Conservation (phyloP, 257 asterid genomes). For the Lycium ferocissimum region DNA sequence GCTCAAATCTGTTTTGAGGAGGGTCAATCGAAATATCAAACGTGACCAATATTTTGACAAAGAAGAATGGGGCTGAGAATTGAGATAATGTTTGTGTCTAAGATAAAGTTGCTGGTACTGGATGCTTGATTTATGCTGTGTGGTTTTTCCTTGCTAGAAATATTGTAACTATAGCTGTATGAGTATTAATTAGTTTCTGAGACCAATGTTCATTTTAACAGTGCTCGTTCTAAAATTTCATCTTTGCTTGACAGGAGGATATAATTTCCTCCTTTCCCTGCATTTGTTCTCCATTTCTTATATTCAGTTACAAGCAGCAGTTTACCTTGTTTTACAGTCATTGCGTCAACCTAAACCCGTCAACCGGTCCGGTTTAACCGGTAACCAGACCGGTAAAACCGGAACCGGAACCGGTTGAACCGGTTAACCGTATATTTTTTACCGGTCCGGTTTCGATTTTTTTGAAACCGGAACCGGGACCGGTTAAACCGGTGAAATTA, state of each 20-base stretch:
- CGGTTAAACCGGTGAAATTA: too few relatives aligned
- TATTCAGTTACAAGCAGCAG: background rate
- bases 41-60: constrained; percentile 53
- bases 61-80: background rate
- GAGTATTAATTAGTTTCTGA: background rate
- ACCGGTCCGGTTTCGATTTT: too few relatives aligned
- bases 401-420: too few relatives aligned
- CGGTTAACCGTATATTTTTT: too few relatives aligned
- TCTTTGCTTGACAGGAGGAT: background rate
- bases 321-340: background rate
- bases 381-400: too few relatives aligned
- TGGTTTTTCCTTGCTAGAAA: background rate
- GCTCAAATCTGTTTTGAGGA: constrained; percentile 83
- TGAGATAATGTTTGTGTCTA: background rate
- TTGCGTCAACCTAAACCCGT: background rate
- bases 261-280: background rate
- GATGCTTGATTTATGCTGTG: background rate
- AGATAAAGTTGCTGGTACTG: background rate
- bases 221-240: background rate
- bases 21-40: constrained; percentile 88
- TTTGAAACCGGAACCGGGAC: too few relatives aligned
- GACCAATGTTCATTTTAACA: background rate
- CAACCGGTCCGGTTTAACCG: too few relatives aligned
- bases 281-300: background rate
- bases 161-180: background rate